Percentiles rank a stretch among this genome's conserved stretches.
phyloP scores from a whole-genome alignment of 2,329 filamentous ascomycete genomes.

The Colletotrichum limetticola region DNA sequence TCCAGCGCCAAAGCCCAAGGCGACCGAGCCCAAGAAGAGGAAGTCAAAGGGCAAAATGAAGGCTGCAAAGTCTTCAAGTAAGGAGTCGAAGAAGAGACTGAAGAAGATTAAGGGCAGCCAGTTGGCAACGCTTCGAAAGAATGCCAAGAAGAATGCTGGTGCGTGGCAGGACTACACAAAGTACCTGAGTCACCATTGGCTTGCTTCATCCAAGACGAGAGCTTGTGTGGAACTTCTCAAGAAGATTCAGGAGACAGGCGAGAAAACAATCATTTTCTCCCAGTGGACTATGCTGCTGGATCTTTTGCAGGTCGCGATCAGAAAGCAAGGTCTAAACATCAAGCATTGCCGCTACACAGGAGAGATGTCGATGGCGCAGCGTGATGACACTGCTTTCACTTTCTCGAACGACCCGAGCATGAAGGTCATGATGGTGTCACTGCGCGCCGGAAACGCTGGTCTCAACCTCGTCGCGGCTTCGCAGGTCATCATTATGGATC shows the following conservation, averaged over 20 bases:
- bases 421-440: conserved; percentile 79
- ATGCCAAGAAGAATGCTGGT: conserved; percentile 60
- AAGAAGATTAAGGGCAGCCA: conserved; percentile 53
- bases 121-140: conserved; percentile 38
- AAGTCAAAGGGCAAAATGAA: conserved; percentile 36
- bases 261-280: conserved; percentile 86
- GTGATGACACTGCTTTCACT: conserved; percentile 73
- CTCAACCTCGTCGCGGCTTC: conserved; percentile 87
- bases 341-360: conserved; percentile 80
- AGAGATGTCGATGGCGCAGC: conserved; percentile 73
- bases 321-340: conserved; percentile 59
- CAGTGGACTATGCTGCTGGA: conserved; percentile 85
- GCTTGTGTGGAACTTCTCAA: conserved; percentile 74
- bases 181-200: conserved; percentile 75
- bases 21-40: neutral
- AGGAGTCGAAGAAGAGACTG: conserved; percentile 41
- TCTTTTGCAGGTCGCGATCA: conserved; percentile 78
- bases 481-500: conserved; percentile 90
- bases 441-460: conserved; percentile 86
- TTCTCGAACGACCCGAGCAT: conserved; percentile 70
- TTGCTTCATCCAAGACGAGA: conserved; percentile 80
- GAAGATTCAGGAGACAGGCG: conserved; percentile 58
- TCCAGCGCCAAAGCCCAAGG: conserved; percentile 19
- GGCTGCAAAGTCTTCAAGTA: conserved; percentile 30
- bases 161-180: conserved; percentile 75